Percentiles rank a stretch among this genome's conserved stretches.
Conservation (phyloP, 1,284 basidiomycete species). For the Fomitopsis betulina region DNA sequence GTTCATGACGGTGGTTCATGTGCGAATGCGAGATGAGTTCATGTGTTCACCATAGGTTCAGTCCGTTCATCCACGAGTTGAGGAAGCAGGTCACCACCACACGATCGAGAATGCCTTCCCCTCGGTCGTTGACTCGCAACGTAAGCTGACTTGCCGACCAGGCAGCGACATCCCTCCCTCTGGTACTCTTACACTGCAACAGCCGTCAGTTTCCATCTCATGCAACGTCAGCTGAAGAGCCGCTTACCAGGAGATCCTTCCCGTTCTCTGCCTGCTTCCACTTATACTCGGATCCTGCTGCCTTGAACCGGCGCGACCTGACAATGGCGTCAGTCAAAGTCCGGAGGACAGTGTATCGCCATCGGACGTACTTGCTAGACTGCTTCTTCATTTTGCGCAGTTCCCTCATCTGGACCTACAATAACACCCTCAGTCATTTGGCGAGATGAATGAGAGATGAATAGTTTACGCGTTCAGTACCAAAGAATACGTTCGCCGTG, state of each 20-base stretch:
- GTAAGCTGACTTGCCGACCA: constrained; percentile 39
- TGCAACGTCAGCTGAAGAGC: too few relatives aligned
- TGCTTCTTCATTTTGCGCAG: constrained; percentile 45
- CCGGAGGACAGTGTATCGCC: not conserved
- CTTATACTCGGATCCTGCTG: constrained; percentile 46
- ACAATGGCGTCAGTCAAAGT: not conserved
- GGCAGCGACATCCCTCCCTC: constrained; percentile 42
- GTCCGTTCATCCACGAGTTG: constrained; percentile 46
- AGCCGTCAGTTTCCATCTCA: too few relatives aligned
- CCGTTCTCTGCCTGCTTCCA: constrained; percentile 50
- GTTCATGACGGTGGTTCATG: constrained; percentile 1
- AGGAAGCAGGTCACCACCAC: constrained; percentile 52
- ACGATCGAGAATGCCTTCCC: constrained; percentile 42
- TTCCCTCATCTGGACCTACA: constrained; percentile 42
- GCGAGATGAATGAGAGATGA: constrained; percentile 1
- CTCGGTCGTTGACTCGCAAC: constrained; percentile 37
- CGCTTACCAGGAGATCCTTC: constrained; percentile 40
- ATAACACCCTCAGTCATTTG: not conserved
- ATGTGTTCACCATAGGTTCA: constrained; percentile 19
- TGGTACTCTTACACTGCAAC: constrained; percentile 47
- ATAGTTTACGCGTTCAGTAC: constrained; percentile 40
- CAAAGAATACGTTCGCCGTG: constrained; percentile 45
- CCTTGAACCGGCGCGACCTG: constrained; percentile 55
- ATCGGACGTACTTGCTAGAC: constrained; percentile 42
- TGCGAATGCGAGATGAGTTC: not conserved